phyloP scores from a whole-genome alignment of 2,329 filamentous ascomycete species.

The Xylariales sp. region DNA sequence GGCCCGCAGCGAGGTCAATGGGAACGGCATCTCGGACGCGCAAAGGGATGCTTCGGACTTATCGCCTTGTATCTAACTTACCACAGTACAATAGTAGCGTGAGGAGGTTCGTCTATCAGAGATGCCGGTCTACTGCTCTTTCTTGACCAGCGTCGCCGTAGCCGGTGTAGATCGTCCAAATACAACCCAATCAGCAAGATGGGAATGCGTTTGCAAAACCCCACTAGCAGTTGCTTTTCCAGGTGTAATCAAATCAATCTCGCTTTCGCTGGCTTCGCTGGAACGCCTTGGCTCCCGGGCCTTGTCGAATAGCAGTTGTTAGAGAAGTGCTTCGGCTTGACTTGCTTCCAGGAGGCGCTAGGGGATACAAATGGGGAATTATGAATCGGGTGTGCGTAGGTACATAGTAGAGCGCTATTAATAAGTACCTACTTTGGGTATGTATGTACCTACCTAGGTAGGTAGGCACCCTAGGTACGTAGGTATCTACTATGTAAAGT shows the following conservation, averaged over 20 bases:
- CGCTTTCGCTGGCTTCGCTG: too few species aligned
- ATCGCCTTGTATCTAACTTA: neutral
- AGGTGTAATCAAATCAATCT: too few species aligned
- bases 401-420: neutral
- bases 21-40: too few species aligned
- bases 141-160: neutral
- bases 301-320: constrained; percentile 26
- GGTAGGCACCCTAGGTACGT: too few species aligned
- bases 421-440: too few species aligned
- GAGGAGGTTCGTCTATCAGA: neutral
- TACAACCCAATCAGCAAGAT: too few species aligned
- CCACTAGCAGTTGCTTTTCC: constrained; percentile 13
- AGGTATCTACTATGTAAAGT: too few species aligned
- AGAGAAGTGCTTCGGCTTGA: constrained; percentile 35
- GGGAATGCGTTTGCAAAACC: constrained; percentile 3
- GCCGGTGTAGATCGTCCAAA: neutral
- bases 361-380: too few species aligned
- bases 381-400: constrained; percentile 1
- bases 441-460: too few species aligned
- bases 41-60: neutral
- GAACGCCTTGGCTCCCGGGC: constrained; percentile 22
- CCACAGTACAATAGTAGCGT: too few species aligned
- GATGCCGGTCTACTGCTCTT: neutral
- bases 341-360: constrained; percentile 25
- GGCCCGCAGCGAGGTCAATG: too few species aligned